Conservation (phyloP, 1,139 yeast species). For the Candida sanyaensis region DNA sequence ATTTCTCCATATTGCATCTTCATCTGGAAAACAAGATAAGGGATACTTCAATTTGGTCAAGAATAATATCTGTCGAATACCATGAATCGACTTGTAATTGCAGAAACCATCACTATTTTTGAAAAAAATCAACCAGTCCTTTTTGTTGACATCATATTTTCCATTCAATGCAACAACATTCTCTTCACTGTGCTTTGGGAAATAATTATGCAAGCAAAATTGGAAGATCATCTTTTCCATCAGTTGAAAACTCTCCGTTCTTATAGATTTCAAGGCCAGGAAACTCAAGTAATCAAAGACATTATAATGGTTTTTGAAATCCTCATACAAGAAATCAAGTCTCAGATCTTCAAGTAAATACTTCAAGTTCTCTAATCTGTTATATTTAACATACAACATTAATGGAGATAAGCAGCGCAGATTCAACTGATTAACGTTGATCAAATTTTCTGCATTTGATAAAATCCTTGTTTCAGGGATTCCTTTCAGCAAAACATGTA, state of each 20-base stretch:
- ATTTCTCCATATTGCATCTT: constrained; percentile 39
- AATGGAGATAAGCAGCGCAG: constrained; percentile 65
- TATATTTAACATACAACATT: constrained; percentile 70
- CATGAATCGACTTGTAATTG: constrained; percentile 32
- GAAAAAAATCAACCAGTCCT: constrained; percentile 39
- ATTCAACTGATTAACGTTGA: constrained; percentile 67
- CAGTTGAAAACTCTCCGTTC: constrained; percentile 30
- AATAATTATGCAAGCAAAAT: constrained; percentile 28
- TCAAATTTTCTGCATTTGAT: constrained; percentile 30
- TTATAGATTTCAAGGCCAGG: constrained; percentile 31
- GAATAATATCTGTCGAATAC: constrained; percentile 38
- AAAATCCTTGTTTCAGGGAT: constrained; percentile 42
- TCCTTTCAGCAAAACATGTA: constrained; percentile 64
- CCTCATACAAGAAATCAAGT: constrained; percentile 46
- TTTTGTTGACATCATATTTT: constrained; percentile 30
- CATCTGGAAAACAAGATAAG: constrained; percentile 39
- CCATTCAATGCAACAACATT: constrained; percentile 35
- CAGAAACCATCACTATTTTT: constrained; percentile 18
- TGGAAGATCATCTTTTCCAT: constrained; percentile 50
- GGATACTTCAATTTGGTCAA: constrained; percentile 36
- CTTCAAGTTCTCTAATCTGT: constrained; percentile 59
- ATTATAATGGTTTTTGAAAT: constrained; percentile 42
- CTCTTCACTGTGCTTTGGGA: constrained; percentile 19
- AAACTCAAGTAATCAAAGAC: constrained; percentile 44
- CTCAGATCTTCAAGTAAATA: constrained; percentile 47